Evolutionary conservation across 306 rosid species (phyloP).

Genomic region (Adenanthera pavonina): DNA sequence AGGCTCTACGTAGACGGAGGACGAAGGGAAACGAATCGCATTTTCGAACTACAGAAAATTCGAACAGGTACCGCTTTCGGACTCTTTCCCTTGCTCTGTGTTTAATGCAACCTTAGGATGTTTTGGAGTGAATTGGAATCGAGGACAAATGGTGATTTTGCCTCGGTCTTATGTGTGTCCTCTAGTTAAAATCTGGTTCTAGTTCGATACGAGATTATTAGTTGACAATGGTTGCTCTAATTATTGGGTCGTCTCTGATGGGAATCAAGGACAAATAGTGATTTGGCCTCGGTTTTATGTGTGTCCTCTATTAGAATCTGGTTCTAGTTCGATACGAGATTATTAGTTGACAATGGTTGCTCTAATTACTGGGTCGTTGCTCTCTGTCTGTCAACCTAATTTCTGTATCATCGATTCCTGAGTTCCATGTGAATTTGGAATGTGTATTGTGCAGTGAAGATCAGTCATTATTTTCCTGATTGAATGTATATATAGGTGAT

Average conservation of each 20-base stretch:
- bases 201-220: neutral
- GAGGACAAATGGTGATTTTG: neutral
- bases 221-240: neutral
- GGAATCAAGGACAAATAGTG: too few species aligned
- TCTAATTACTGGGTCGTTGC: neutral
- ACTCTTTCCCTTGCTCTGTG: neutral
- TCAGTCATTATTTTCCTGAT: neutral
- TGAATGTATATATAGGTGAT: neutral
- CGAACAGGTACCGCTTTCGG: neutral
- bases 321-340: neutral
- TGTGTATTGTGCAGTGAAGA: neutral
- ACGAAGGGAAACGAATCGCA: neutral
- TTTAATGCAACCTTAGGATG: neutral
- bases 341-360: neutral
- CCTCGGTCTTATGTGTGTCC: neutral
- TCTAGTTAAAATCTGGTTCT: neutral
- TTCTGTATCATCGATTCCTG: neutral
- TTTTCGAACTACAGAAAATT: neutral
- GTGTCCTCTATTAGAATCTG: neutral
- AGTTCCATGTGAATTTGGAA: neutral
- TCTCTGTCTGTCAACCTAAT: neutral
- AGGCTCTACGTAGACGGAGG: neutral
- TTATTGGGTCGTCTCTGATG: neutral
- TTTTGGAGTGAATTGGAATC: neutral
- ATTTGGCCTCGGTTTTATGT: too few species aligned